Base-by-base conservation (phyloP, 192 early-diverging fungal genomes). In the Geosiphon pyriformis region DNA sequence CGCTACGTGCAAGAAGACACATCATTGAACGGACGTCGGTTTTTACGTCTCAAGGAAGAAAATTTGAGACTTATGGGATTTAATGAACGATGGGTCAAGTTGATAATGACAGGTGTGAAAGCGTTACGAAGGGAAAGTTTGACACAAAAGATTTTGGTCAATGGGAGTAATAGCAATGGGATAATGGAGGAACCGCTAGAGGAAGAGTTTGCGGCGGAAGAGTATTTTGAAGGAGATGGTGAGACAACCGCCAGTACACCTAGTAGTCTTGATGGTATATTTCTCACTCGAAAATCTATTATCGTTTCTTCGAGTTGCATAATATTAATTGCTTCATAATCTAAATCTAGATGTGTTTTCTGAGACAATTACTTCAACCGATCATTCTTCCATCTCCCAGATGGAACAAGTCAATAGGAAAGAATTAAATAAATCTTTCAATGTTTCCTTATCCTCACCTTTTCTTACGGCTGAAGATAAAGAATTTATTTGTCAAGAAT, bases 21-120 rank as follows among this genome's bases (percentile, higher is more conserved):
- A 12, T 65, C 67, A 32, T 22, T 76, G 35, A 72, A 55, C 33
- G 74, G 74, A 26, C 62, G 62, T 18, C 70, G 72, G 56, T 76
- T 76, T 37, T 59, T 76, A 27, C 67, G 72, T 34, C 59, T 76
- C 2, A 50, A 33, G 17, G 70, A 76, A 48, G 74, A 76, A 46
- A 66, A 76, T 50, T 56, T 75, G 70, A 63, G 67, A 26, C 55
- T 67, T 15, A 76, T 76, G 74, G 66, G 69, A 49, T 72, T 76
- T 63, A 76, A 76, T 47, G 67, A 69, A n/a, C 70, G 72, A 59
- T 76, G 74, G 74, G 46, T 70, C n/a, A 56, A 61, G 26, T 72
- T 76, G 70, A 76, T 76, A 58, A 68, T 76, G 65, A 72, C 69
- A 63, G 74, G 70, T 42, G 74, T 76, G 18, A 68, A 64, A 10